Evolutionary conservation across 495 filamentous ascomycete species (phyloP).

Genomic region (Penicillium atrosanguineum): DNA sequence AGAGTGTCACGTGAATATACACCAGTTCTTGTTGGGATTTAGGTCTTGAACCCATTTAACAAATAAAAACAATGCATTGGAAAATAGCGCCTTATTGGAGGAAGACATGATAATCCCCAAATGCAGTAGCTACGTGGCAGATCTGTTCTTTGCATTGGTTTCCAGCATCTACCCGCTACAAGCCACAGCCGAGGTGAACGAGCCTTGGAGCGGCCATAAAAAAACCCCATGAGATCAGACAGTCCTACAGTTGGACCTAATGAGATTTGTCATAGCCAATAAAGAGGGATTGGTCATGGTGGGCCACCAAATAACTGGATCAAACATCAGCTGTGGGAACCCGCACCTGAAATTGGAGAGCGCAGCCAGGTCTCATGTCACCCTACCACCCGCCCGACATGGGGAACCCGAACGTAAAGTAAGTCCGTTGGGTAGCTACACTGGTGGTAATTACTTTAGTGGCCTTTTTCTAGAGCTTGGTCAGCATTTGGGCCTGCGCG

Average conservation of each 20-base stretch:
- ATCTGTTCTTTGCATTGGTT: neutral
- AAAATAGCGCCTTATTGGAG: too few relatives aligned
- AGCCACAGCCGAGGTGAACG: too few relatives aligned
- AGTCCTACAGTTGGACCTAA: neutral
- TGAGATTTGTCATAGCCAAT: neutral
- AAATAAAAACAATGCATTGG: too few relatives aligned
- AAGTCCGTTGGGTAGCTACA: neutral
- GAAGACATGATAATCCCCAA: too few relatives aligned
- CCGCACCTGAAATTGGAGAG: neutral
- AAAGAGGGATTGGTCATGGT: neutral
- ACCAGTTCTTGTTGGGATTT: too few relatives aligned
- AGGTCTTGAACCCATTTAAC: too few relatives aligned
- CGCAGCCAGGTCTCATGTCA: too few relatives aligned
- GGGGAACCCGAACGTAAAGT: neutral
- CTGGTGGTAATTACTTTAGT: neutral
- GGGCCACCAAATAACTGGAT: neutral
- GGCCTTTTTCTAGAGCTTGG: neutral
- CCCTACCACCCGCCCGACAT: neutral
- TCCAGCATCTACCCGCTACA: neutral
- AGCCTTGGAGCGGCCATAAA: too few relatives aligned
- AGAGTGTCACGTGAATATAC: too few relatives aligned
- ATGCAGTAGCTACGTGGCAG: neutral
- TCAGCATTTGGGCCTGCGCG: neutral
- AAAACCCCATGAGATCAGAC: neutral
- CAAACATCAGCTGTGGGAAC: neutral